Evolutionary conservation across 768 basidiomycete genomes (phyloP).

Genomic region (Pilatotrama ljubarskyi): DNA sequence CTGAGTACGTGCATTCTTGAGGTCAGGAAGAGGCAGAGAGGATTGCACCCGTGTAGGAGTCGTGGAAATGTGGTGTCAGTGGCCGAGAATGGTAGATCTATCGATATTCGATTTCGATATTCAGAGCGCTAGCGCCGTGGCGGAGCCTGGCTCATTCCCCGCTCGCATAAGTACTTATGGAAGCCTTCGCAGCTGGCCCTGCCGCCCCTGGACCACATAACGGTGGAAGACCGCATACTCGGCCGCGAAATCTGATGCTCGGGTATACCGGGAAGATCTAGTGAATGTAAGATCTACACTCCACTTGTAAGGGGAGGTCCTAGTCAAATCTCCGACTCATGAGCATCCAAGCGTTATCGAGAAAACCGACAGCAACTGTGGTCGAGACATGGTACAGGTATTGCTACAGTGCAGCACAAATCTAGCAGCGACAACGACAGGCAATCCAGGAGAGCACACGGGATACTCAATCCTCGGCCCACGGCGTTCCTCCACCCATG

Average conservation of each 20-base stretch:
- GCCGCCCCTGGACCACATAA: too few species aligned
- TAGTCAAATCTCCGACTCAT: too few species aligned
- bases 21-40: too few species aligned
- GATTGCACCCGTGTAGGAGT: not conserved
- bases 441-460: not conserved
- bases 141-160: not conserved
- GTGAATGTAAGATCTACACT: too few species aligned
- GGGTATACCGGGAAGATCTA: too few species aligned
- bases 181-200: not conserved
- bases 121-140: not conserved
- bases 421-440: not conserved
- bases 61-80: not conserved
- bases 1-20: too few species aligned
- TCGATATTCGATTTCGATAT: too few species aligned
- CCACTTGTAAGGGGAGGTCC: too few species aligned
- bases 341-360: too few species aligned
- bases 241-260: too few species aligned
- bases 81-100: not conserved
- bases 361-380: not conserved
- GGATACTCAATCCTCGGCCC: slow-evolving; percentile 19
- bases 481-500: slow-evolving; percentile 2
- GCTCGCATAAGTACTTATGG: not conserved
- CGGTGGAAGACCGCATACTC: too few species aligned
- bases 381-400: slow-evolving; percentile 8
- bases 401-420: slow-evolving; percentile 8